Evolutionary conservation across 305 asterid genomes (phyloP).

Genomic region (Andrographis paniculata): DNA sequence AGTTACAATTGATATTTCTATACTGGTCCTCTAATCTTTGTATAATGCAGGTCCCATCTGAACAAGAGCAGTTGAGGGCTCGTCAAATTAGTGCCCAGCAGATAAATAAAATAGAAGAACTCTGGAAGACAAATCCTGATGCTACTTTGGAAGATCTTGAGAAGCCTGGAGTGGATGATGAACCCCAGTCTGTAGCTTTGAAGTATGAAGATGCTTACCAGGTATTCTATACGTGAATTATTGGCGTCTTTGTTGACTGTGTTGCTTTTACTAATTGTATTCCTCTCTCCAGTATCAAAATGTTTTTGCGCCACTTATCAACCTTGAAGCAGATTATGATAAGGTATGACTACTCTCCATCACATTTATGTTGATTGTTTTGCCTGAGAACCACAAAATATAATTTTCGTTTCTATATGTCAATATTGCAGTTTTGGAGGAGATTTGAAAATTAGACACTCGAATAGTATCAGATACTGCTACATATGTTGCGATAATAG

Average conservation of each 20-base stretch:
- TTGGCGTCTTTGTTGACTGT: neutral
- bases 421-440: no score
- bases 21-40: slow-evolving; percentile 19
- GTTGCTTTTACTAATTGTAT: slow-evolving; percentile 15
- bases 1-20: slow-evolving; percentile 11
- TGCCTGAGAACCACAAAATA: slow-evolving; percentile 1
- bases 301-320: slow-evolving; percentile 95
- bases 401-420: no score
- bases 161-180: slow-evolving; percentile 99
- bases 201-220: slow-evolving; percentile 99
- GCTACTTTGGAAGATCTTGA: slow-evolving; percentile 98
- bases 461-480: no score
- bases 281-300: slow-evolving; percentile 78
- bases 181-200: slow-evolving; percentile 88
- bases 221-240: slow-evolving; percentile 32
- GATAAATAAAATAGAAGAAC: slow-evolving; percentile 98
- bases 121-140: slow-evolving; percentile 98
- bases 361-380: slow-evolving; percentile 1
- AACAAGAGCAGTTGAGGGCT: slow-evolving; percentile 98
- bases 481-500: no score
- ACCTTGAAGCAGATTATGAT: slow-evolving; percentile 99
- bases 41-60: slow-evolving; percentile 78
- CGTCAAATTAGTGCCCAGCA: slow-evolving; percentile 99
- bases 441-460: no score
- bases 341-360: slow-evolving; percentile 43